Evolutionary conservation across 306 rosid genomes (phyloP).

Genomic region (Castanopsis chinensis): DNA sequence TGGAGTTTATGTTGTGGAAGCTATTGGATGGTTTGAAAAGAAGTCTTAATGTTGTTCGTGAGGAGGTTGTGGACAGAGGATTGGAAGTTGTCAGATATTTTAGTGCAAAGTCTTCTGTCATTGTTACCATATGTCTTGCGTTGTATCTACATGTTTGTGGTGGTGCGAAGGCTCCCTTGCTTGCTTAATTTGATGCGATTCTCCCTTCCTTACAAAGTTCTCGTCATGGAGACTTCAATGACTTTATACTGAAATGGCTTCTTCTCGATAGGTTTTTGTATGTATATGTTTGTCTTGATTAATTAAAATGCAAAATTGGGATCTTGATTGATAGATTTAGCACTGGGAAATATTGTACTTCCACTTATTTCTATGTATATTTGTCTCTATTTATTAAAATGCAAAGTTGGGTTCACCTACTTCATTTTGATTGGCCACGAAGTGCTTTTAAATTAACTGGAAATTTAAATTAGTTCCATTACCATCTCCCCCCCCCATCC

Average conservation of each 20-base stretch:
- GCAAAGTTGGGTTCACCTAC: too few relatives aligned
- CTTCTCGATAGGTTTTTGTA: background rate
- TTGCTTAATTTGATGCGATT: constrained; percentile 48
- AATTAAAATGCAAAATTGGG: background rate
- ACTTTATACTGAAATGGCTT: background rate
- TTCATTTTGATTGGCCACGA: too few relatives aligned
- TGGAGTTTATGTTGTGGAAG: constrained; percentile 60
- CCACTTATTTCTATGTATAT: background rate
- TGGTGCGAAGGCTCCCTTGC: constrained; percentile 56
- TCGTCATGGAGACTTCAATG: background rate
- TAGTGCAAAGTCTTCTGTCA: constrained; percentile 73
- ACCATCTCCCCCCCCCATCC: background rate
- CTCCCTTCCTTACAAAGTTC: background rate
- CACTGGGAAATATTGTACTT: background rate
- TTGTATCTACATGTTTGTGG: constrained; percentile 68
- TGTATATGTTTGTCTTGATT: background rate
- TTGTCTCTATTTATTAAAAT: too few relatives aligned
- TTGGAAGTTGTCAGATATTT: constrained; percentile 63
- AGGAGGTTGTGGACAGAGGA: constrained; percentile 65
- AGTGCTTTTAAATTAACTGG: background rate
- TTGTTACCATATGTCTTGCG: constrained; percentile 79
- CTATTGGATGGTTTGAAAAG: constrained; percentile 59
- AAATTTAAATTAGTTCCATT: background rate
- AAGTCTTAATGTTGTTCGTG: constrained; percentile 50
- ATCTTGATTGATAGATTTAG: background rate